These are phyloP conservation scores for Fragaria vesca DNA, from an alignment of 306 rosid species.

Conservation along the genomic window DNA sequence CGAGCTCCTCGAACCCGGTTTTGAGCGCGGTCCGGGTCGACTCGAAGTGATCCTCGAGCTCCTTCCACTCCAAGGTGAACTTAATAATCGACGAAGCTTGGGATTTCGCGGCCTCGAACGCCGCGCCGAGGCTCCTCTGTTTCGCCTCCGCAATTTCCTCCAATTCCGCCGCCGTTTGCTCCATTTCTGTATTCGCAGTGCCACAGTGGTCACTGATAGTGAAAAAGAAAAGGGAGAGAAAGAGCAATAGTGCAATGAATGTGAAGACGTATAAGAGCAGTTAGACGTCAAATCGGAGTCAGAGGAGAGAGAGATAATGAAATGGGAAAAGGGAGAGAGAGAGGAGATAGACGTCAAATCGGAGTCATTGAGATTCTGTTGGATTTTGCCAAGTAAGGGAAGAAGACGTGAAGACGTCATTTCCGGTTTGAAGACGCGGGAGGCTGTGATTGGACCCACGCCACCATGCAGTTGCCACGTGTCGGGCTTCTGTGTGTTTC, in stretches of 20 bases:
- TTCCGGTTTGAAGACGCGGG: background rate
- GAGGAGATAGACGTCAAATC: background rate
- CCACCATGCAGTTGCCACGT: background rate
- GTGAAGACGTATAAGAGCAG: no score
- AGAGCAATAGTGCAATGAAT: no score
- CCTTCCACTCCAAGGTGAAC: conserved; percentile 14
- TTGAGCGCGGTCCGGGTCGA: conserved; percentile 2
- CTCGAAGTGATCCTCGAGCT: background rate
- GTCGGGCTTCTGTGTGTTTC: background rate
- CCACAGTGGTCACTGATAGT: background rate
- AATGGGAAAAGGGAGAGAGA: no score
- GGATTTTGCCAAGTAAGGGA: background rate
- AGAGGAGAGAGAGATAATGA: no score
- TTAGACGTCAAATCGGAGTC: background rate
- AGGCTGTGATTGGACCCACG: background rate
- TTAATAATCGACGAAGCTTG: conserved; percentile 31
- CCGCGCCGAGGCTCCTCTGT: conserved; percentile 12
- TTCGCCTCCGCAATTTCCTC: background rate
- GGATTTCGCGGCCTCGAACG: conserved; percentile 11
- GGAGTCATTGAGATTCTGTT: background rate
- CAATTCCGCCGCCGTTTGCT: background rate
- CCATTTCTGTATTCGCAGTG: background rate
- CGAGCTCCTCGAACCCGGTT: background rate
- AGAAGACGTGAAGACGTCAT: background rate
- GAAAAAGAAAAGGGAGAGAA: background rate